Conservation (phyloP, 2,329 filamentous ascomycete genomes). For the Xylaria sp. region DNA sequence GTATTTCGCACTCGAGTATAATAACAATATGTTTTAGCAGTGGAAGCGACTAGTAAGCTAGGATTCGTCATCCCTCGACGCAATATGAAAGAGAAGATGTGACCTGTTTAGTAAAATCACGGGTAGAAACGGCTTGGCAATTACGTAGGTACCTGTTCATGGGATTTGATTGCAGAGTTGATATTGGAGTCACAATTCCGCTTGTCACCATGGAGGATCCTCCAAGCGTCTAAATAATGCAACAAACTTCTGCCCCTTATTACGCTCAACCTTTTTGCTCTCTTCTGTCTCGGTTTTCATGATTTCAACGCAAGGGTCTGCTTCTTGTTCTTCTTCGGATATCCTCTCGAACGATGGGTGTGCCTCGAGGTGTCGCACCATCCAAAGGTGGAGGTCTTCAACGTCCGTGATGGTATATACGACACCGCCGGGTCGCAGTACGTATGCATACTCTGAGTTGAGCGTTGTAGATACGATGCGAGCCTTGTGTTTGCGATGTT, state of each 20-base stretch:
- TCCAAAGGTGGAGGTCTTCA: conserved; percentile 92
- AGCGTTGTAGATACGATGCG: conserved; percentile 90
- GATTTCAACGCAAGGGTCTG: conserved; percentile 75
- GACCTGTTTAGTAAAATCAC: not conserved
- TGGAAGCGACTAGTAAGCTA: not conserved
- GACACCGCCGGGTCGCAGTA: conserved; percentile 81
- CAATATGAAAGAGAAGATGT: not conserved
- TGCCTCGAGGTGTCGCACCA: conserved; percentile 83
- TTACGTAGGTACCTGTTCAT: not conserved
- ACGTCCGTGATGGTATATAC: conserved; percentile 98
- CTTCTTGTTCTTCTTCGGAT: conserved; percentile 71
- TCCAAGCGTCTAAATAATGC: conserved; percentile 84
- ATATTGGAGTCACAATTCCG: not conserved
- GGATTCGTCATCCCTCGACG: not conserved
- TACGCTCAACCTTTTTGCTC: conserved; percentile 93
- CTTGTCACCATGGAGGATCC: conserved; percentile 76
- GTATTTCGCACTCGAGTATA: not conserved
- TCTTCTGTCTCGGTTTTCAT: conserved; percentile 93
- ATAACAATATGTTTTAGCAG: no score
- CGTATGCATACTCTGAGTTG: conserved; percentile 93
- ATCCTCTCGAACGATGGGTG: conserved; percentile 84
- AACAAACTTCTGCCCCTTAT: conserved; percentile 90
- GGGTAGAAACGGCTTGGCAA: not conserved
- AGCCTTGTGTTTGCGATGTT: conserved; percentile 95
- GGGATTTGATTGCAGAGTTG: not conserved